Base-by-base conservation (phyloP, 179 eudicot genomes). In the Pouteria campechiana region DNA sequence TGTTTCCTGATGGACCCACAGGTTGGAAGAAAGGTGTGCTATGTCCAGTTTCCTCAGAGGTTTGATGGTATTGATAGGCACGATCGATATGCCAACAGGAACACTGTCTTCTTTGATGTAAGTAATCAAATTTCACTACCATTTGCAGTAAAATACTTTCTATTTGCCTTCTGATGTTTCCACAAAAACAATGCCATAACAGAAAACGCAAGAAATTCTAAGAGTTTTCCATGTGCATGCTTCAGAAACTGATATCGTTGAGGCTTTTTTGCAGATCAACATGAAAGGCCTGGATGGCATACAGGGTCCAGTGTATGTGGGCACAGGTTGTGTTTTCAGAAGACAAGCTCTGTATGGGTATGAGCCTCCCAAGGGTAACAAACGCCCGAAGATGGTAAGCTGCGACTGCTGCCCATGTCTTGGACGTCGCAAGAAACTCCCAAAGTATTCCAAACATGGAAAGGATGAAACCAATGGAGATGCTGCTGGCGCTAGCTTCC, bases 391-490 rank as follows among this genome's bases (percentile, higher is more conserved):
- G 68, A 89, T 89, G 97, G 89, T 76, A 4, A 89, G 93, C 64
- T 89, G 97, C 46, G 97, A 60, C 57, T 89, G 97, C 50, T 89
- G 97, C 77, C 97, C 97, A 32, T 89, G 97, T 44, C 85, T 89
- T 63, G 93, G 97, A 57, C 79, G 89, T 41, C 95, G 93, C 41
- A 80, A 72, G 55, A 85, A 74, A 69, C 48, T 65, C 31, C 74
- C 72, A 4, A 70, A 71, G 62, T 61, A 76, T 50, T 57, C 67
- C 3, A 89, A 80, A 49, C 42, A 33, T 44, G 80, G 76, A 14
- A 89, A 80, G 47, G 39, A 33, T 44, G 80, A 74, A 14, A 68
- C 63, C 32, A 58, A 69, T 50, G 93, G 74, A 35, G 88, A 60
- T 7, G n/a, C n/a, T 22, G 59, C 60, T 6, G 46, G 40, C 20